Evolutionary conservation across 169 alveolate species (phyloP).

Genomic region (Hepatocystis sp.): DNA sequence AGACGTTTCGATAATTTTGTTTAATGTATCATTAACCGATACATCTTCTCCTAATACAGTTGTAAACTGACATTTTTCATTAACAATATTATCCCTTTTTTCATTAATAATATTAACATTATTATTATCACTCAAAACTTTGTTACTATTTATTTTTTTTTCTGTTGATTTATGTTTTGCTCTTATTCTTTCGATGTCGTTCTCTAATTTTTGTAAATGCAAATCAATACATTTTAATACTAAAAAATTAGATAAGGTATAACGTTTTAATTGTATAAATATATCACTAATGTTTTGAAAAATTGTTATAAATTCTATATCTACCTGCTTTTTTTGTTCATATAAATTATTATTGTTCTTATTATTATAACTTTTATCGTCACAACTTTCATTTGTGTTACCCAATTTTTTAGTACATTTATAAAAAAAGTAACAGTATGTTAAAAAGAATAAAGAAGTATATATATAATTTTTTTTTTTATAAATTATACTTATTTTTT

Average conservation of each 20-base stretch:
- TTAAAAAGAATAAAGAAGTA: slow-evolving; percentile 38
- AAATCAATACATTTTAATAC: slow-evolving; percentile 21
- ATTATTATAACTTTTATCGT: too few relatives aligned
- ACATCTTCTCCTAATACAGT: too few relatives aligned
- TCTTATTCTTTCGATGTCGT: slow-evolving; percentile 13
- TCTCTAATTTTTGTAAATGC: slow-evolving; percentile 23
- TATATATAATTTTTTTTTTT: slow-evolving; percentile 28
- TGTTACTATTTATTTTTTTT: too few relatives aligned
- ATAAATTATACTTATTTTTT: slow-evolving; percentile 13
- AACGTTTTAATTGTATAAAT: slow-evolving; percentile 34
- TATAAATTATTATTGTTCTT: neutral
- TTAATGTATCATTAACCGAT: slow-evolving; percentile 20
- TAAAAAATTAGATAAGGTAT: slow-evolving; percentile 25
- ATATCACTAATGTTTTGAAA: slow-evolving; percentile 31
- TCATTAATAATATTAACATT: too few relatives aligned
- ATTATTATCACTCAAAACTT: too few relatives aligned
- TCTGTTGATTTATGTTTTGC: too few relatives aligned
- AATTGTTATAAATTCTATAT: slow-evolving; percentile 10
- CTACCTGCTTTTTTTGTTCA: neutral
- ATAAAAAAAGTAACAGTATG: slow-evolving; percentile 36
- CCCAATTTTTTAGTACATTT: neutral
- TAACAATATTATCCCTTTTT: too few relatives aligned
- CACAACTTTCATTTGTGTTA: neutral
- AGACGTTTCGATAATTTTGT: slow-evolving; percentile 21
- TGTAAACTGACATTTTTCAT: too few relatives aligned